Percentiles rank a stretch among this genome's conserved stretches.
Conservation (phyloP, 2,329 filamentous ascomycete species). For the Curvularia sp. region DNA sequence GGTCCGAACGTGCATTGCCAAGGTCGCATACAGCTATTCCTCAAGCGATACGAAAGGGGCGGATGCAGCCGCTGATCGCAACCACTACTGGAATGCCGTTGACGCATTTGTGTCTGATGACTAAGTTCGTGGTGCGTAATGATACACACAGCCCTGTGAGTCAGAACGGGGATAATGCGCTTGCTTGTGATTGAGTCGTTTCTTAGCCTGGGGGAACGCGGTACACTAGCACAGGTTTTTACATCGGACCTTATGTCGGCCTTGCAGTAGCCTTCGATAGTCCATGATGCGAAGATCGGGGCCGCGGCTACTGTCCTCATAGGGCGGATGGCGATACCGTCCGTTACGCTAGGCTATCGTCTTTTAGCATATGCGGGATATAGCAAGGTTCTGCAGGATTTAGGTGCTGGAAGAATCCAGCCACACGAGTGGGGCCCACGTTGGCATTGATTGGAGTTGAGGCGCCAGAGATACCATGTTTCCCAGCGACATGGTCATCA, state of each 20-base stretch:
- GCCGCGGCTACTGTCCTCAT: constrained; percentile 8
- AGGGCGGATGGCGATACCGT: constrained; percentile 9
- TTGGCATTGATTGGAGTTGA: constrained; percentile 1
- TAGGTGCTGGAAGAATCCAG: constrained; percentile 1
- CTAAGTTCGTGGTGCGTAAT: constrained; percentile 23
- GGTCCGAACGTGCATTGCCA: constrained; percentile 29
- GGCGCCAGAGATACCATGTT: constrained; percentile 5
- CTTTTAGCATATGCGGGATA: constrained; percentile 6
- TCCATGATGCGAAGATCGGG: constrained; percentile 6
- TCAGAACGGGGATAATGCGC: neutral
- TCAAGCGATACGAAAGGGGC: constrained; percentile 10
- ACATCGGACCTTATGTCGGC: constrained; percentile 11
- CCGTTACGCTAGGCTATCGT: constrained; percentile 8
- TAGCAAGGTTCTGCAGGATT: constrained; percentile 2
- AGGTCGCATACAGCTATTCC: constrained; percentile 15
- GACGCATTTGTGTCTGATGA: constrained; percentile 24
- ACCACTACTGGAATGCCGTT: constrained; percentile 10
- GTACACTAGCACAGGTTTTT: constrained; percentile 5
- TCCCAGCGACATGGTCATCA: constrained; percentile 7
- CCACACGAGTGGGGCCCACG: constrained; percentile 7
- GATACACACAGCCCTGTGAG: constrained; percentile 10
- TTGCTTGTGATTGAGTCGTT: constrained; percentile 16
- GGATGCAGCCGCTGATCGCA: constrained; percentile 22
- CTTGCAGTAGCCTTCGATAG: constrained; percentile 21
- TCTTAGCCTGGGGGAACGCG: constrained; percentile 6